Evolutionary conservation across 2,329 filamentous ascomycete species (phyloP).

Genomic region (Blumeria hordei): DNA sequence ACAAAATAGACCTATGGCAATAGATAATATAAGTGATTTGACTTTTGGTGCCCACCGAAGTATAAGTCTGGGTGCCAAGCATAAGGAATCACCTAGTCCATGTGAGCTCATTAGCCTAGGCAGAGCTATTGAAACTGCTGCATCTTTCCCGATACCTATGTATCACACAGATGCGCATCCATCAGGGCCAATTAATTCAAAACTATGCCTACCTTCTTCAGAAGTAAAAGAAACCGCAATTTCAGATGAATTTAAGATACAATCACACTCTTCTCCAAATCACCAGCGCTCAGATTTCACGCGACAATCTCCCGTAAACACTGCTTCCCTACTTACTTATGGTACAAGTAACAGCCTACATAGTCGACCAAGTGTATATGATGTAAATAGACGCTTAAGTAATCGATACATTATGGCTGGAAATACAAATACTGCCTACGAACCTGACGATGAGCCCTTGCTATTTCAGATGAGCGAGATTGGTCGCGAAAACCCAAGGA

Average conservation of each 20-base stretch:
- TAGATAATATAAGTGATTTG: conserved; percentile 34
- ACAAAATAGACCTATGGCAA: conserved; percentile 27
- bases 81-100: conserved; percentile 15
- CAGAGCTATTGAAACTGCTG: no score
- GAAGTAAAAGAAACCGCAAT: no score
- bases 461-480: conserved; percentile 54
- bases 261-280: conserved; percentile 13
- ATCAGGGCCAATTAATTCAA: no score
- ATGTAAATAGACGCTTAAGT: conserved; percentile 6
- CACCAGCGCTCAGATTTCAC: conserved; percentile 31
- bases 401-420: conserved; percentile 22
- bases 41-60: conserved; percentile 38
- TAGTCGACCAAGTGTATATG: no score
- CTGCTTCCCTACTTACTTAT: no score
- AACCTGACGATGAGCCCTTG: conserved; percentile 41
- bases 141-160: no score
- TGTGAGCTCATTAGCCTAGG: no score
- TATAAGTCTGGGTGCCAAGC: conserved; percentile 38
- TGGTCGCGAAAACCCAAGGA: conserved; percentile 28
- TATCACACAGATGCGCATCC: no score
- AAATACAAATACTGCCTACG: conserved; percentile 19
- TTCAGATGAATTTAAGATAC: no score
- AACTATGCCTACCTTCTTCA: no score
- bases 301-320: no score
- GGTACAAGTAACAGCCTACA: no score